Evolutionary conservation across 108 stramenopile genomes (phyloP).

Genomic region (Bacterosira constricta): DNA sequence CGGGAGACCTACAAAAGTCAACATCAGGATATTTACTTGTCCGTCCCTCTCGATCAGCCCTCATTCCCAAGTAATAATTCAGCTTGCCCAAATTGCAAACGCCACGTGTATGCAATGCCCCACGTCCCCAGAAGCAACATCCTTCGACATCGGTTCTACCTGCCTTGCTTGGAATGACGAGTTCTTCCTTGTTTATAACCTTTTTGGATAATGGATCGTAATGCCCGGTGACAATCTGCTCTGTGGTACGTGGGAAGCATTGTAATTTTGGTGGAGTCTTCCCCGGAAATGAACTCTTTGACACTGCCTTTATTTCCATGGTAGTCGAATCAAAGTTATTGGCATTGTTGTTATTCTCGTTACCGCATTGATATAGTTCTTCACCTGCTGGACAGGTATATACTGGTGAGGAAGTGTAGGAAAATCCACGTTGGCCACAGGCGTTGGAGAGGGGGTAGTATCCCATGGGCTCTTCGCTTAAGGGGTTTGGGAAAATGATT

Average conservation of each 20-base stretch:
- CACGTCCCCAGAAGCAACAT: constrained; percentile 52
- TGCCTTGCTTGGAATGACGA: not conserved
- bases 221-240: not conserved
- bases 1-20: constrained; percentile 40
- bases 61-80: constrained; percentile 24
- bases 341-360: too few relatives aligned
- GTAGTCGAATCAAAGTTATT: too few relatives aligned
- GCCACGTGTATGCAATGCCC: constrained; percentile 39
- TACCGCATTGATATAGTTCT: too few relatives aligned
- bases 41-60: not conserved
- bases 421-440: constrained; percentile 28
- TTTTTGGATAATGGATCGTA: not conserved
- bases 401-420: constrained; percentile 13
- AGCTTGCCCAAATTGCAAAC: constrained; percentile 40
- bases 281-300: too few relatives aligned
- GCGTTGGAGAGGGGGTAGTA: constrained; percentile 42
- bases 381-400: too few relatives aligned
- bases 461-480: too few relatives aligned
- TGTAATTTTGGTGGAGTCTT: not conserved
- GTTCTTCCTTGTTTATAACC: not conserved
- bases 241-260: not conserved
- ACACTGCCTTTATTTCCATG: too few relatives aligned
- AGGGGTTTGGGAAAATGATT: not conserved
- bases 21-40: constrained; percentile 20
- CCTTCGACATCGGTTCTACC: constrained; percentile 52